phyloP scores from a whole-genome alignment of 106 monocot species.

The Alisma plantagoaquatica region DNA sequence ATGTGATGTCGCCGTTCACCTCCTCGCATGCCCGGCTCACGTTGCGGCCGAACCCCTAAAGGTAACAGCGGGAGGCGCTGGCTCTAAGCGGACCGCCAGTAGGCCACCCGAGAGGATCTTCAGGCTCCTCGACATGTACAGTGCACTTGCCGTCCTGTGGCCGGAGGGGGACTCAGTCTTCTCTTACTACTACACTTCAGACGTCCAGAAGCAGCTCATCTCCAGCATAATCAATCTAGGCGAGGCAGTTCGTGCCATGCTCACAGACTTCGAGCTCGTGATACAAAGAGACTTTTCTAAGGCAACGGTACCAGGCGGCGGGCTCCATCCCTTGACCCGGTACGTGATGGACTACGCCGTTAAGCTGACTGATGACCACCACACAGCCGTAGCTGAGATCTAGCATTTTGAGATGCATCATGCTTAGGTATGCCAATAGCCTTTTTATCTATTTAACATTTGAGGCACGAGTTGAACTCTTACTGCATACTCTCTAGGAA shows the following conservation, averaged over 20 bases:
- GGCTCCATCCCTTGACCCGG: conserved; percentile 28
- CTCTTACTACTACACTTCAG: conserved; percentile 14
- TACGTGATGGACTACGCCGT: conserved; percentile 47
- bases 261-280: conserved; percentile 36
- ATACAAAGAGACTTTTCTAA: conserved; percentile 33
- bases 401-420: too few relatives aligned
- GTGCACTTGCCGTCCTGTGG: conserved; percentile 16
- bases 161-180: conserved; percentile 30
- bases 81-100: conserved; percentile 2
- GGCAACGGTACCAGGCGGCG: conserved; percentile 15
- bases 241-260: conserved; percentile 10
- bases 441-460: too few relatives aligned
- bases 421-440: too few relatives aligned
- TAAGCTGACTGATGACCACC: conserved; percentile 34
- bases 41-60: too few relatives aligned
- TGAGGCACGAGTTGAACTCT: too few relatives aligned
- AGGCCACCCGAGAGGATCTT: conserved; percentile 31
- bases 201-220: conserved; percentile 13
- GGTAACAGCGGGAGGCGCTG: too few relatives aligned
- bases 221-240: conserved; percentile 15
- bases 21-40: conserved; percentile 25
- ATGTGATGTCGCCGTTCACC: conserved; percentile 21
- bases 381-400: too few relatives aligned
- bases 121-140: conserved; percentile 37
- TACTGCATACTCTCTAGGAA: too few relatives aligned